Percentiles rank a stretch among this genome's conserved stretches.
Conservation (phyloP, 208 protist species). For the Acanthamoeba triangularis region DNA sequence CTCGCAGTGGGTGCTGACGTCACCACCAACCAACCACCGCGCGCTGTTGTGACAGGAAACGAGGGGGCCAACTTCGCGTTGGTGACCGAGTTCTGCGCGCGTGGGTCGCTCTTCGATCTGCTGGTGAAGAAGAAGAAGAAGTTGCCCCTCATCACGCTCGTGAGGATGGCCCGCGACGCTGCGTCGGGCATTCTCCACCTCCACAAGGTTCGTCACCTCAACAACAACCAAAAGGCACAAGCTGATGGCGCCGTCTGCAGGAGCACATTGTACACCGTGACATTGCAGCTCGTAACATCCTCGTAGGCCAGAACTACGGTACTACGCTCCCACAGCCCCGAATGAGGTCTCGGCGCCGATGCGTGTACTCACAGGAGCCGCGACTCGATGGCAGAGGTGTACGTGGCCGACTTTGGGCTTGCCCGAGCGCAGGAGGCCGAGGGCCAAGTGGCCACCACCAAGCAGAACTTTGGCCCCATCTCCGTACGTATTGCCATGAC, state of each 20-base stretch:
- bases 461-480: slow-evolving; percentile 72
- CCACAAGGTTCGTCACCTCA: slow-evolving; percentile 45
- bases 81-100: slow-evolving; percentile 54
- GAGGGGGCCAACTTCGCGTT: slow-evolving; percentile 54
- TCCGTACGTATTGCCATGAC: not conserved
- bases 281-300: slow-evolving; percentile 67
- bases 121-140: slow-evolving; percentile 74
- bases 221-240: not conserved
- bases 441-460: slow-evolving; percentile 16
- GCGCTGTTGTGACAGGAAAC: not conserved
- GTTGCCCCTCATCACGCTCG: slow-evolving; percentile 55
- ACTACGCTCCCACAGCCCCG: not conserved
- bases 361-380: not conserved
- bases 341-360: not conserved
- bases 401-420: slow-evolving; percentile 73
- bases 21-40: not conserved
- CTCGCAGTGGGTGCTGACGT: not conserved
- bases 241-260: not conserved
- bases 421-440: slow-evolving; percentile 3
- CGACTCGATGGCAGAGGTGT: slow-evolving; percentile 30
- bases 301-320: slow-evolving; percentile 67
- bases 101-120: slow-evolving; percentile 51
- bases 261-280: slow-evolving; percentile 56
- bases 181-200: slow-evolving; percentile 72
- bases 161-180: slow-evolving; percentile 60